These are phyloP conservation scores for Aegilops sharonensis DNA, from an alignment of 176 grass and related monocot species.

Conservation along the genomic window DNA sequence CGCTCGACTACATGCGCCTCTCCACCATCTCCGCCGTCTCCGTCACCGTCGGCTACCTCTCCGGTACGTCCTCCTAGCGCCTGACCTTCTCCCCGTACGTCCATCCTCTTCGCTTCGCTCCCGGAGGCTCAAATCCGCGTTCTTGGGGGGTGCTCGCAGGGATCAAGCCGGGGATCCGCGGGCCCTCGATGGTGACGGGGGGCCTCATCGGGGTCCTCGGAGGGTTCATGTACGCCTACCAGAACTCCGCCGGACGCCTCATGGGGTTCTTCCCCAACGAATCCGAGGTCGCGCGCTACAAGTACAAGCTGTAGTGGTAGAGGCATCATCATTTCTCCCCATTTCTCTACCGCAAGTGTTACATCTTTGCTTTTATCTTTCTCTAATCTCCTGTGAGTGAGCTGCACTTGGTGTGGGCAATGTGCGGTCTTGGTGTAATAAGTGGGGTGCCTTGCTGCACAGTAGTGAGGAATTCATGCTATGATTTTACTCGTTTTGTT, in stretches of 20 bases:
- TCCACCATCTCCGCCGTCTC: conserved; percentile 91
- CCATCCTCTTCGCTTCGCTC: not conserved
- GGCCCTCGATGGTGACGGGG: conserved; percentile 95
- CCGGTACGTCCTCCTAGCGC: conserved; percentile 26
- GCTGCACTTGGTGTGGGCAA: conserved; percentile 17
- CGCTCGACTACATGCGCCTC: conserved; percentile 94
- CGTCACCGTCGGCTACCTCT: conserved; percentile 96
- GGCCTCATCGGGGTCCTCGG: conserved; percentile 86
- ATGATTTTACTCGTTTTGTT: conserved; percentile 37
- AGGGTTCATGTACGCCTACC: conserved; percentile 98
- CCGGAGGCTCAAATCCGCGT: not conserved
- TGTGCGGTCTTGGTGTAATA: conserved; percentile 37
- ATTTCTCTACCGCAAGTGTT: conserved; percentile 13
- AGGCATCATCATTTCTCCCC: not conserved
- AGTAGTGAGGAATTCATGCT: conserved; percentile 23
- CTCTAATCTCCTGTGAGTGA: conserved; percentile 1
- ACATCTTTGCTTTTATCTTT: conserved; percentile 9
- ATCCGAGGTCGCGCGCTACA: conserved; percentile 70
- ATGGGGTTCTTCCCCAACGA: conserved; percentile 99
- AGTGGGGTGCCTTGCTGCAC: conserved; percentile 34
- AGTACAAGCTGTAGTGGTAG: conserved; percentile 48
- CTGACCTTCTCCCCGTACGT: not conserved
- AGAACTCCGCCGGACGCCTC: conserved; percentile 89
- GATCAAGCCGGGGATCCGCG: conserved; percentile 94
- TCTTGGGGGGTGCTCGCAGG: conserved; percentile 40